Conservation (phyloP, 208 protist species). For the Leishmania martiniquensis region DNA sequence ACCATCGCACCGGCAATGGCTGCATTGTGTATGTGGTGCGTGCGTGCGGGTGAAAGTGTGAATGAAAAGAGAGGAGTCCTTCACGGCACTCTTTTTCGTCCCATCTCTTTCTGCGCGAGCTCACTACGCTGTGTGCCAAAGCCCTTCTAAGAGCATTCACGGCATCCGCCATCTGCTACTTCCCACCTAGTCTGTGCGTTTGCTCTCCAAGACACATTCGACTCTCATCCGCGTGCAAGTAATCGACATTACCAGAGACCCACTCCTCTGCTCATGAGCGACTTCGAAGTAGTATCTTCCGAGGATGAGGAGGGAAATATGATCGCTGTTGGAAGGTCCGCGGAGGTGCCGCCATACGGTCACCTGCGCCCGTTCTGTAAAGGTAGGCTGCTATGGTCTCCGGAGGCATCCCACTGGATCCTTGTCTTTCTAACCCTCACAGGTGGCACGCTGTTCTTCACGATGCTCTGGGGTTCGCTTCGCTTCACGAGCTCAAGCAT, state of each 20-base stretch:
- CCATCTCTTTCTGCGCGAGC: not conserved
- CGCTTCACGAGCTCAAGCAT: constrained; percentile 29
- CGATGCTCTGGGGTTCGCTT: constrained; percentile 34
- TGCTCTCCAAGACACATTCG: not conserved
- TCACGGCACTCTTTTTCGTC: not conserved
- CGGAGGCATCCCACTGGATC: constrained; percentile 35
- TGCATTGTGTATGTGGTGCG: too few relatives aligned
- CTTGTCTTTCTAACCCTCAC: constrained; percentile 18
- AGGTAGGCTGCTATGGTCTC: constrained; percentile 28
- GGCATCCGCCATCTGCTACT: not conserved
- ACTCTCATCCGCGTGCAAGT: not conserved
- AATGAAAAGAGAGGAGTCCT: not conserved
- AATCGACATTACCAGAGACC: not conserved
- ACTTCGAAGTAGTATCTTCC: constrained; percentile 31
- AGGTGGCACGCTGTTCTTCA: constrained; percentile 19
- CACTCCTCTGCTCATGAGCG: constrained; percentile 19
- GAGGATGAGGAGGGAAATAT: constrained; percentile 26
- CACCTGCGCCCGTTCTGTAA: constrained; percentile 29
- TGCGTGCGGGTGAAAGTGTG: not conserved
- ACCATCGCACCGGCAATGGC: not conserved
- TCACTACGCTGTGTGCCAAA: not conserved
- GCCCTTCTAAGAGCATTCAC: not conserved
- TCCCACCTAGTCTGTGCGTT: not conserved
- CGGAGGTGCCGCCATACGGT: constrained; percentile 24
- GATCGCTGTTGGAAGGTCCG: constrained; percentile 7